Evolutionary conservation across 257 asterid genomes (phyloP), one percentile per base, ranked within the genome.

Genomic region (Fraxinus pennsylvanica): DNA sequence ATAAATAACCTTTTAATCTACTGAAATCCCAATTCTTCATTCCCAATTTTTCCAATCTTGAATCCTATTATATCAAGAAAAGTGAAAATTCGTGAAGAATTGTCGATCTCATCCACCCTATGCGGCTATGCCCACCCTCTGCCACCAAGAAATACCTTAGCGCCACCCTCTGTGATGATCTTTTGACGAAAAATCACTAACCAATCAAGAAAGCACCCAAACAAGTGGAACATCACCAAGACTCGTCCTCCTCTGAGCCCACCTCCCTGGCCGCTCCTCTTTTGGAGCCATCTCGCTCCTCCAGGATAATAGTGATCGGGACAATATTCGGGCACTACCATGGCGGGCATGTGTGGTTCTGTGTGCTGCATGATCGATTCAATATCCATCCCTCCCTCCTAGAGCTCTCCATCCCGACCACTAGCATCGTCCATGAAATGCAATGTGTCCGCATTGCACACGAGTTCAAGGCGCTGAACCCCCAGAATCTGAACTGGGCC

Each of bases 281-380:
- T 8, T 84, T 81, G 0, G 96, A 81, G 0, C 92, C 93, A 1
- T 87, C 97, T 27, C 93, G 97, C 6, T 72, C 92, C 32, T 91
- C 98, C 36, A 85, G 90, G 7, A 90, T 97, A 8, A 96, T 96
- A 97, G 97, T 91, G 19, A 88, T 92, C 80, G 97, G 97, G 19
- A 94, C 99, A 65, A 92, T 94, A 80, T 92, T 91, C 82, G 97
- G 99, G 75, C 91, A 86, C 81, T 92, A 96, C 0, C 87, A 86
- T 30, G 96, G 96, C 38, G 91, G 94, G 61, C 99, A 91, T 79
- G 92, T 91, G 10, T 91, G 99, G 97, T 91, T 94, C 89, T 94
- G 97, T 87, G 76, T 94, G 22, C 98, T 92, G 36, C 94, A 89
- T 61, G 87, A 91, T 82, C 97, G 98, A 6, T 86, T 87, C 74